Conservation (phyloP, 129 eudicot genomes). For the Flaveria ramosissima region DNA sequence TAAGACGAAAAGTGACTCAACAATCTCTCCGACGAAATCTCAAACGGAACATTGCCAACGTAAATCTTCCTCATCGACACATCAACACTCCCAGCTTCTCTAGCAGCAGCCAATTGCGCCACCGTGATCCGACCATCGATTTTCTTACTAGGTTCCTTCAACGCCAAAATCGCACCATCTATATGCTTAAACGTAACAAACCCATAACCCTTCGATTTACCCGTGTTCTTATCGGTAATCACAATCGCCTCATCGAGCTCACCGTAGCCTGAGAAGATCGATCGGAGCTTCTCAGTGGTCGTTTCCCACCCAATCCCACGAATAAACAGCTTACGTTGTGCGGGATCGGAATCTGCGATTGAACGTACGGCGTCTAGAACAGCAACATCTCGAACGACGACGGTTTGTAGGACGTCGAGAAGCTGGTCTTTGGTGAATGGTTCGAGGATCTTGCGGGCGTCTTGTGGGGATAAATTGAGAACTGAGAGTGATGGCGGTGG, state of each 20-base stretch:
- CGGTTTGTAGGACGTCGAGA: slow-evolving; percentile 53
- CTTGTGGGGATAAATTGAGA: slow-evolving; percentile 43
- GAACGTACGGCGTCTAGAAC: slow-evolving; percentile 59
- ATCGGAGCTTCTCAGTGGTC: slow-evolving; percentile 57
- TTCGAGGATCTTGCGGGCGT: slow-evolving; percentile 59
- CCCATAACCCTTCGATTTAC: slow-evolving; percentile 79
- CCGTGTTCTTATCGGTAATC: slow-evolving; percentile 58
- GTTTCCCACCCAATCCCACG: slow-evolving; percentile 78
- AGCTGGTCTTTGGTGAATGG: slow-evolving; percentile 67
- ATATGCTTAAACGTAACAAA: slow-evolving; percentile 75
- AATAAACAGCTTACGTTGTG: slow-evolving; percentile 71
- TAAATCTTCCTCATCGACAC: slow-evolving; percentile 75
- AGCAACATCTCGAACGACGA: slow-evolving; percentile 58
- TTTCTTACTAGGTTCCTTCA: slow-evolving; percentile 73
- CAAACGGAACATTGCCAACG: slow-evolving; percentile 81
- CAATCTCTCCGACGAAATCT: slow-evolving; percentile 58
- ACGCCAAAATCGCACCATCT: slow-evolving; percentile 64
- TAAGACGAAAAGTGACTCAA: slow-evolving; percentile 53
- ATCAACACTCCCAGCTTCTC: slow-evolving; percentile 49
- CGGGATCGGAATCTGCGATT: slow-evolving; percentile 63
- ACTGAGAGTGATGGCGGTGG: slow-evolving; percentile 24
- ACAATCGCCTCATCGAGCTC: slow-evolving; percentile 78
- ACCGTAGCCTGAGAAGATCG: slow-evolving; percentile 56
- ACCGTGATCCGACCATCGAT: slow-evolving; percentile 82
- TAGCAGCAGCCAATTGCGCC: slow-evolving; percentile 62